phyloP scores from a whole-genome alignment of 2,329 filamentous ascomycete species.

The Volutella citrinella region DNA sequence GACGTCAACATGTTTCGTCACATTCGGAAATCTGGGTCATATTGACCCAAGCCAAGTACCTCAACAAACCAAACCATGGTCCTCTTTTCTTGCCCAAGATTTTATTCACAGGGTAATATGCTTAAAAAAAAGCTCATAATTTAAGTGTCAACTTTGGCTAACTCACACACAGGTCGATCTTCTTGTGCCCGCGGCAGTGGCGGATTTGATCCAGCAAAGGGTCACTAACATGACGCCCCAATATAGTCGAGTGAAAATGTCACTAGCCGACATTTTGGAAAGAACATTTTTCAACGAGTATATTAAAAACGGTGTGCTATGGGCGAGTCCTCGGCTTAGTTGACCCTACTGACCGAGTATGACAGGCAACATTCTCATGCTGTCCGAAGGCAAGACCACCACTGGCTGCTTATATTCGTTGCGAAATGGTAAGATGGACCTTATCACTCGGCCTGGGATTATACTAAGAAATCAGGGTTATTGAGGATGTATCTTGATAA shows the following conservation, averaged over 20 bases:
- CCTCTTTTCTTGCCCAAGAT: constrained; percentile 59
- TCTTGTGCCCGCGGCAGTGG: constrained; percentile 65
- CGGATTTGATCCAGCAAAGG: constrained; percentile 50
- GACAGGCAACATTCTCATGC: constrained; percentile 74
- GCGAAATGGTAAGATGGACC: constrained; percentile 53
- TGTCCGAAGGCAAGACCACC: constrained; percentile 72
- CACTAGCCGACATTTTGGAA: constrained; percentile 67
- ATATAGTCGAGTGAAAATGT: constrained; percentile 71
- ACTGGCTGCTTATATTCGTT: constrained; percentile 72
- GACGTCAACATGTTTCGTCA: constrained; percentile 69
- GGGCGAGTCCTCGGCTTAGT: rapidly evolving
- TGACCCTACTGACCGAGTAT: neutral
- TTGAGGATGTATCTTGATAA: constrained; percentile 77
- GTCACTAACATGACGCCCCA: constrained; percentile 41
- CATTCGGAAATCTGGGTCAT: constrained; percentile 65
- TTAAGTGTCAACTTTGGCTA: neutral
- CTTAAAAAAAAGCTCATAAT: neutral
- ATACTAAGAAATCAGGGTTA: constrained; percentile 56
- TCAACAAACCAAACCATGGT: constrained; percentile 73
- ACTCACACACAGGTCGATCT: constrained; percentile 54
- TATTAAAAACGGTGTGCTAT: constrained; percentile 67
- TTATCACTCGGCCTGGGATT: too few relatives aligned
- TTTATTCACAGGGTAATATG: constrained; percentile 67
- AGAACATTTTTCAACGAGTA: constrained; percentile 79
- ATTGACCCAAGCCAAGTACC: constrained; percentile 70